phyloP scores from a whole-genome alignment of 331 rosid genomes.

The Quercus tomentella region DNA sequence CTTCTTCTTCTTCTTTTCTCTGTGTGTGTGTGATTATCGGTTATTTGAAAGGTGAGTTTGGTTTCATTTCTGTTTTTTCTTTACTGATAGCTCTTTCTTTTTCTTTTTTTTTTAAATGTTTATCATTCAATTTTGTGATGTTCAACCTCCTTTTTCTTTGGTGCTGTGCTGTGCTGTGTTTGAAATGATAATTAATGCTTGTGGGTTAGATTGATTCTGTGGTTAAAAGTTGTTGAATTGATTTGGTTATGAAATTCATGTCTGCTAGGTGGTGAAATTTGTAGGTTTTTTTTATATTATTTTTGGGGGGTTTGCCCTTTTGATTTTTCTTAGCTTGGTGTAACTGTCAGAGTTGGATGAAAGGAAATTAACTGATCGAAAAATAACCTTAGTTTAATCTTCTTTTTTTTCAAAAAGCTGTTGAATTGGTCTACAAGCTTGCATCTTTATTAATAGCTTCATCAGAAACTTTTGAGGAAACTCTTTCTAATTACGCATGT shows the following conservation, averaged over 20 bases:
- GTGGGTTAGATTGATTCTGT: not conserved
- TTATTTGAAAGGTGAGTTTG: slow-evolving; percentile 38
- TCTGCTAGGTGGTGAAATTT: not conserved
- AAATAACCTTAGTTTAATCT: slow-evolving; percentile 10
- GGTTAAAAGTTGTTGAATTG: not conserved
- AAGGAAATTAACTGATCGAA: slow-evolving; percentile 21
- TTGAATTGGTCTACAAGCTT: not conserved
- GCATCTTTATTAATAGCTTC: not conserved
- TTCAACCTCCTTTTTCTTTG: slow-evolving; percentile 8
- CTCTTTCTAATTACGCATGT: too few relatives aligned
- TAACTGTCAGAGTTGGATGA: slow-evolving; percentile 14
- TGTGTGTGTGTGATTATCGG: not conserved
- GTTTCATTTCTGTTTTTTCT: not conserved
- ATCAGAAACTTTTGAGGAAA: not conserved
- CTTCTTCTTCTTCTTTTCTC: not conserved
- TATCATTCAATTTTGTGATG: not conserved
- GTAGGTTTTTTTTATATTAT: not conserved
- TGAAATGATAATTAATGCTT: not conserved
- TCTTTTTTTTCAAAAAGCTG: not conserved
- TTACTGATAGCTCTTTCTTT: slow-evolving; percentile 6
- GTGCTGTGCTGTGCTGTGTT: not conserved
- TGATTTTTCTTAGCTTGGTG: slow-evolving; percentile 5
- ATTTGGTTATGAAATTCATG: not conserved
- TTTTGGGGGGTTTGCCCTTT: not conserved
- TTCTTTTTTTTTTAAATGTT: not conserved